phyloP scores from a whole-genome alignment of 805 yeast genomes.

The Teunomyces atbi region DNA sequence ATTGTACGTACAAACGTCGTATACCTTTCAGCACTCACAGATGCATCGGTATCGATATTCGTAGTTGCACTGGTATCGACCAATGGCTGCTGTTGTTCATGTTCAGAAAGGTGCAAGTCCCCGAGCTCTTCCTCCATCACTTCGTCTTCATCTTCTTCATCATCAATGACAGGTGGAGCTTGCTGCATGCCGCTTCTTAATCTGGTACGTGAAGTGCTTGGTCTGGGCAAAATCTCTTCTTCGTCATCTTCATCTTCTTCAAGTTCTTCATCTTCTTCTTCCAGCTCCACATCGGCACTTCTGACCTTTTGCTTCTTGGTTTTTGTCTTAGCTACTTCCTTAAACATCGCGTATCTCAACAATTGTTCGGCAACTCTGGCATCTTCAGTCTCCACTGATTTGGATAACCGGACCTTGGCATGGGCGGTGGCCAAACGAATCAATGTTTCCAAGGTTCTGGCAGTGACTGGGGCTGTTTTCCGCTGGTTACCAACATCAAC shows the following conservation, averaged over 20 bases:
- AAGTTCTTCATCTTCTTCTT: constrained; percentile 32
- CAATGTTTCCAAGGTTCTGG: constrained; percentile 95
- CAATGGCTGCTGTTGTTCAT: constrained; percentile 24
- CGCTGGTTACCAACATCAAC: constrained; percentile 59
- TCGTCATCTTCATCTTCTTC: constrained; percentile 29
- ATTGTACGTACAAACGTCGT: constrained; percentile 27
- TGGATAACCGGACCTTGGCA: constrained; percentile 89
- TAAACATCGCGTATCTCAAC: constrained; percentile 81
- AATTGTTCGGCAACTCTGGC: constrained; percentile 84
- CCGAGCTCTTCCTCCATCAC: constrained; percentile 27
- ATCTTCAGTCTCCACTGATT: constrained; percentile 69
- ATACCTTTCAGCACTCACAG: constrained; percentile 34
- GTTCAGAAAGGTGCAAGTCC: constrained; percentile 28
- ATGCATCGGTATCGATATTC: constrained; percentile 16
- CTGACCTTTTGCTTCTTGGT: constrained; percentile 28
- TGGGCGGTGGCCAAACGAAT: constrained; percentile 96
- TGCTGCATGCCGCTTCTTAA: constrained; percentile 12
- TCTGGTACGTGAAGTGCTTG: constrained; percentile 18
- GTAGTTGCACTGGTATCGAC: constrained; percentile 20
- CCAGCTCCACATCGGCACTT: constrained; percentile 20
- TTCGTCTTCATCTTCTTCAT: constrained; percentile 7
- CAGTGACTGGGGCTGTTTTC: constrained; percentile 90
- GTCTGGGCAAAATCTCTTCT: constrained; percentile 14
- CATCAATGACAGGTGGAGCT: constrained; percentile 7
- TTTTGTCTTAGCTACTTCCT: constrained; percentile 53